phyloP scores from a whole-genome alignment of 2,329 filamentous ascomycete species.

The Phyllosticta citriasiana region DNA sequence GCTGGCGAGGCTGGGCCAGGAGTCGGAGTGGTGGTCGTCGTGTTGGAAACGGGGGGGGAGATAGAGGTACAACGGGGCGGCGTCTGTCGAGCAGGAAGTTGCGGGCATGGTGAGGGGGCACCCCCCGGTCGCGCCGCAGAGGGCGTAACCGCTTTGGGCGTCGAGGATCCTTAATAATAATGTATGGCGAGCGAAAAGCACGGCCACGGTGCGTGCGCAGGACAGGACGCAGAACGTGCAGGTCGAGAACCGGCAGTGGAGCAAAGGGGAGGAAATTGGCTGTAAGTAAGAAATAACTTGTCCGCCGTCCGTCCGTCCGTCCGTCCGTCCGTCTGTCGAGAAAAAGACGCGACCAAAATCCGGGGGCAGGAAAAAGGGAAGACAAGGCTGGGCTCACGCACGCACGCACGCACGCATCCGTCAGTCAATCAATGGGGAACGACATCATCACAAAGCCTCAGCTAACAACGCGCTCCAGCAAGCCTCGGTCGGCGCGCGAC shows the following conservation, averaged over 20 bases:
- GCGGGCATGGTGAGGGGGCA: constrained; percentile 10
- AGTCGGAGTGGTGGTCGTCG: constrained; percentile 19
- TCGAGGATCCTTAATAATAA: constrained; percentile 10
- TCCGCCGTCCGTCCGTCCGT: too few relatives aligned
- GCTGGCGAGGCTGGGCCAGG: constrained; percentile 21
- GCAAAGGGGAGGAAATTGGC: not conserved
- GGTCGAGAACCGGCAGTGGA: not conserved
- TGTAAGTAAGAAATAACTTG: not conserved
- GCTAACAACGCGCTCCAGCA: not conserved
- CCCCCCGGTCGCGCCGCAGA: constrained; percentile 4
- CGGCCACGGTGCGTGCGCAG: constrained; percentile 1
- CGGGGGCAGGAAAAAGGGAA: constrained; percentile 2
- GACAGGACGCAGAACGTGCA: not conserved
- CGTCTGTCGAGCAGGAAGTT: constrained; percentile 7
- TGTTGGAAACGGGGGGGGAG: constrained; percentile 13
- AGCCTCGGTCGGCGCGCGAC: not conserved
- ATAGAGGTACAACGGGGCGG: constrained; percentile 5
- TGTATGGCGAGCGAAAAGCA: not conserved
- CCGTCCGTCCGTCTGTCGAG: too few relatives aligned
- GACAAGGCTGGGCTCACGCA: not conserved
- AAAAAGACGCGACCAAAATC: not conserved
- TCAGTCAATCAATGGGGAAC: not conserved
- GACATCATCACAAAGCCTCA: too few relatives aligned
- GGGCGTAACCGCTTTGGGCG: constrained; percentile 7
- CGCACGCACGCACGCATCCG: constrained; percentile 4